Percentiles rank a stretch among this genome's conserved stretches.
Conservation (phyloP, 192 early-diverging fungal species). For the Endogone sp. region DNA sequence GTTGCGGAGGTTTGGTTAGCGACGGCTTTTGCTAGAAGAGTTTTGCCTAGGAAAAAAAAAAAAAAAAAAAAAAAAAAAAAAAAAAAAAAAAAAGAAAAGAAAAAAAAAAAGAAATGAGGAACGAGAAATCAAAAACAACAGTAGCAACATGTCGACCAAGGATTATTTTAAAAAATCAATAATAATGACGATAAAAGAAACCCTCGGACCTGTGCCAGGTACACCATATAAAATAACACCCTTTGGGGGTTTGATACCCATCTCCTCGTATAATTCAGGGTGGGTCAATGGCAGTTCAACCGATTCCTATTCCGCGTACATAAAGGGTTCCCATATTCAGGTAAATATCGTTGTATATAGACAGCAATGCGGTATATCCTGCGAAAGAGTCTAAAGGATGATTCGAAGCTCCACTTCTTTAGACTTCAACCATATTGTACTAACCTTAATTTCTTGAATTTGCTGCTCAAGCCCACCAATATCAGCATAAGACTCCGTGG, state of each 20-base stretch:
- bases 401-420: constrained; percentile 9
- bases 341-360: not conserved
- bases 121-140: not conserved
- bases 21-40: constrained; percentile 95
- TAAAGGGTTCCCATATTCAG: not conserved
- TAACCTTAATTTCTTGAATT: constrained; percentile 89
- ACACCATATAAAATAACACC: constrained; percentile 96
- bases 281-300: constrained; percentile 97
- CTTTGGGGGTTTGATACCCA: constrained; percentile 98
- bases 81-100: not conserved
- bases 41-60: constrained; percentile 56
- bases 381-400: not conserved
- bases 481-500: constrained; percentile 97
- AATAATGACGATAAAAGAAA: too few relatives aligned
- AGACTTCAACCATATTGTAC: not conserved
- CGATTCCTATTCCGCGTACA: constrained; percentile 58
- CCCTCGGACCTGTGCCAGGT: constrained; percentile 69
- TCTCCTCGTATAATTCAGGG: constrained; percentile 96
- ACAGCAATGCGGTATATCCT: too few relatives aligned
- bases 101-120: not conserved
- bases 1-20: constrained; percentile 98
- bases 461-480: constrained; percentile 96
- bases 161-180: not conserved
- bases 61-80: not conserved
- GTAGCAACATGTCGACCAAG: not conserved